Evolutionary conservation across 2,329 filamentous ascomycete species (phyloP).

Genomic region (Atkinsonella hypoxylon): DNA sequence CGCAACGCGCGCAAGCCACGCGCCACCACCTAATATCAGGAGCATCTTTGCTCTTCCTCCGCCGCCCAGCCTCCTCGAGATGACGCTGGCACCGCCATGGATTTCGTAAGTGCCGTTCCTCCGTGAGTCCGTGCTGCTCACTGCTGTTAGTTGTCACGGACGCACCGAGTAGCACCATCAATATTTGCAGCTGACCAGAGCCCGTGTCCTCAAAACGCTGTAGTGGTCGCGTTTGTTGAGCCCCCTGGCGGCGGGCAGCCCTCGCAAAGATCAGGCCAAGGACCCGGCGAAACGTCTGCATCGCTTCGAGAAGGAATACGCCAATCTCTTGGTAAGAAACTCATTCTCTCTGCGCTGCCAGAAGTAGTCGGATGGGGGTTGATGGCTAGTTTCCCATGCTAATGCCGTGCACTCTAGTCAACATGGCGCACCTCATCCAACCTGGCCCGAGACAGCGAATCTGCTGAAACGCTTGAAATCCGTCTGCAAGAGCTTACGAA

Average conservation of each 20-base stretch:
- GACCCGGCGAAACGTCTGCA: slow-evolving; percentile 52
- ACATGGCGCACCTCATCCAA: slow-evolving; percentile 52
- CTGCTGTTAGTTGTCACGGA: not conserved
- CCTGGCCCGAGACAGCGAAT: slow-evolving; percentile 46
- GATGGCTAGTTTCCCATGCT: not conserved
- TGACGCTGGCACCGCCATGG: slow-evolving; percentile 39
- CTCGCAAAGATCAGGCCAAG: slow-evolving; percentile 47
- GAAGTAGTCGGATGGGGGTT: too few relatives aligned
- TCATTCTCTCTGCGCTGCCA: not conserved
- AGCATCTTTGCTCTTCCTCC: slow-evolving; percentile 1
- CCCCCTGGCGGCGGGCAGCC: slow-evolving; percentile 42
- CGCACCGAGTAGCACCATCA: not conserved
- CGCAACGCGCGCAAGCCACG: not conserved
- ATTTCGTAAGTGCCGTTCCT: slow-evolving; percentile 37
- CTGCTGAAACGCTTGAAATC: slow-evolving; percentile 50
- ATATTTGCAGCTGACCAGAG: slow-evolving; percentile 2
- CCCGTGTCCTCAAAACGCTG: not conserved
- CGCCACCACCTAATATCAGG: not conserved
- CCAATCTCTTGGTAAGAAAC: slow-evolving; percentile 42
- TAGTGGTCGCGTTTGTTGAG: slow-evolving; percentile 59
- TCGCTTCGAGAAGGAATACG: slow-evolving; percentile 56
- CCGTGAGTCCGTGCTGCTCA: too few relatives aligned
- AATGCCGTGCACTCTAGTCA: slow-evolving; percentile 20
- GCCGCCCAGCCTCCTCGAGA: slow-evolving; percentile 21
- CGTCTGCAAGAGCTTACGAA: slow-evolving; percentile 52